Percentiles rank a stretch among this genome's conserved stretches.
These are phyloP conservation scores for Didymella arachidicola DNA, from an alignment of 2,329 filamentous ascomycete species.

Conservation along the genomic window DNA sequence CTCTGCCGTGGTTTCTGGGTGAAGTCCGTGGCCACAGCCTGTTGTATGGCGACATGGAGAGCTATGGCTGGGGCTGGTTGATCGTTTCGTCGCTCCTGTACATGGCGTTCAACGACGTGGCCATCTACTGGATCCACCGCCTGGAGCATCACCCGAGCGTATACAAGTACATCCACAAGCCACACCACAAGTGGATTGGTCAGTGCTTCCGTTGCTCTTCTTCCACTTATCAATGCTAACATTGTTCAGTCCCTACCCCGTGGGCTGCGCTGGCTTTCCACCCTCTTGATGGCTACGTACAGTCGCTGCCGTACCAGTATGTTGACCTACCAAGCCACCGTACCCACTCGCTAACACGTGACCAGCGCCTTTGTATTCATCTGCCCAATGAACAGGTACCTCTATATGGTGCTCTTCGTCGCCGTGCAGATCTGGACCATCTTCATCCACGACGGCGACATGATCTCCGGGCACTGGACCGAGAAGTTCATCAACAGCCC, in stretches of 20 bases:
- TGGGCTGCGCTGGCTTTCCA: conserved; percentile 60
- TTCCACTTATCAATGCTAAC: neutral
- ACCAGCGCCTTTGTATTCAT: conserved; percentile 55
- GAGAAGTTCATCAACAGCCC: conserved; percentile 60
- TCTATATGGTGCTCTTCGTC: conserved; percentile 56
- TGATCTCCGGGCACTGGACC: conserved; percentile 58
- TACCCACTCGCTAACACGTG: conserved; percentile 11
- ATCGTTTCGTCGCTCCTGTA: conserved; percentile 52
- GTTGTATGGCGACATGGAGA: conserved; percentile 52
- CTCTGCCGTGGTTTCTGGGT: conserved; percentile 56
- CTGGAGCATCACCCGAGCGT: conserved; percentile 57
- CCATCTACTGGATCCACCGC: conserved; percentile 60
- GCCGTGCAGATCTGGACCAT: conserved; percentile 60
- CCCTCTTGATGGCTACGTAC: conserved; percentile 57
- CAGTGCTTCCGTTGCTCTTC: conserved; percentile 25
- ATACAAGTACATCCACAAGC: conserved; percentile 60
- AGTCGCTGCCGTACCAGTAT: conserved; percentile 59
- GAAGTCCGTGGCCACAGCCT: conserved; percentile 59
- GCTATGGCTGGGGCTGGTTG: conserved; percentile 50
- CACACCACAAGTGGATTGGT: conserved; percentile 61
- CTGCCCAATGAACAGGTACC: conserved; percentile 57
- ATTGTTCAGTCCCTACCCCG: conserved; percentile 54
- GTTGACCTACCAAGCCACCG: conserved; percentile 15
- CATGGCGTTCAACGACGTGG: conserved; percentile 58
- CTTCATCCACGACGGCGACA: conserved; percentile 60